phyloP scores from a whole-genome alignment of 768 basidiomycete species.

The Favolaschia claudopus region DNA sequence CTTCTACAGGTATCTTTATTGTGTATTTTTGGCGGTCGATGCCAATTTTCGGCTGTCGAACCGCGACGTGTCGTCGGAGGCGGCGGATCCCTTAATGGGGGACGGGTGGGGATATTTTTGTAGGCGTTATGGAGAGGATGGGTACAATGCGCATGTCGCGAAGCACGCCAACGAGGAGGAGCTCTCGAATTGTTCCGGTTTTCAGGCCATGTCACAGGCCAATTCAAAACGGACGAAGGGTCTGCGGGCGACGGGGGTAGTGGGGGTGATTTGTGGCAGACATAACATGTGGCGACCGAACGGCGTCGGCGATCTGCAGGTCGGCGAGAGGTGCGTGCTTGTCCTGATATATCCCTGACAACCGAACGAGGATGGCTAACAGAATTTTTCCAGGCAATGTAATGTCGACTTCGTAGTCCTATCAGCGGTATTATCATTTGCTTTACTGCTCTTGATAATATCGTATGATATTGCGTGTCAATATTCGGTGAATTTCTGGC shows the following conservation, averaged over 20 bases:
- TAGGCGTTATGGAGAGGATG: neutral
- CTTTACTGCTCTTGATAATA: neutral
- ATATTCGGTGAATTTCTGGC: neutral
- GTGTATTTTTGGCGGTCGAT: neutral
- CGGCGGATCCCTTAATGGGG: neutral
- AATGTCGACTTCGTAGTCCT: slow-evolving; percentile 28
- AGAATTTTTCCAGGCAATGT: slow-evolving; percentile 24
- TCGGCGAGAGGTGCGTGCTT: slow-evolving; percentile 16
- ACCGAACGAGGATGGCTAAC: too few relatives aligned
- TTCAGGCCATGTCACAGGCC: neutral
- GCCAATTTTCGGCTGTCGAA: neutral
- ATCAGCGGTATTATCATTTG: neutral
- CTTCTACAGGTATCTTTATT: neutral
- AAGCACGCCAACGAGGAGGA: neutral
- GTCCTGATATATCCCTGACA: neutral
- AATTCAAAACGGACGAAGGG: neutral
- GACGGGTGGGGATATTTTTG: neutral
- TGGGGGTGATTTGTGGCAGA: neutral
- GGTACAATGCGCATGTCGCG: neutral
- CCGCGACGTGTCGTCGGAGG: neutral
- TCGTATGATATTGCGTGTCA: slow-evolving; percentile 19
- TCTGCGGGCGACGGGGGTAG: slow-evolving; percentile 4
- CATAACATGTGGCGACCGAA: slow-evolving; percentile 13
- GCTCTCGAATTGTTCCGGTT: neutral
- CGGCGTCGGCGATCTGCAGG: slow-evolving; percentile 25